Base-by-base conservation (phyloP, 2,329 filamentous ascomycete species). In the Onygena corvina region DNA sequence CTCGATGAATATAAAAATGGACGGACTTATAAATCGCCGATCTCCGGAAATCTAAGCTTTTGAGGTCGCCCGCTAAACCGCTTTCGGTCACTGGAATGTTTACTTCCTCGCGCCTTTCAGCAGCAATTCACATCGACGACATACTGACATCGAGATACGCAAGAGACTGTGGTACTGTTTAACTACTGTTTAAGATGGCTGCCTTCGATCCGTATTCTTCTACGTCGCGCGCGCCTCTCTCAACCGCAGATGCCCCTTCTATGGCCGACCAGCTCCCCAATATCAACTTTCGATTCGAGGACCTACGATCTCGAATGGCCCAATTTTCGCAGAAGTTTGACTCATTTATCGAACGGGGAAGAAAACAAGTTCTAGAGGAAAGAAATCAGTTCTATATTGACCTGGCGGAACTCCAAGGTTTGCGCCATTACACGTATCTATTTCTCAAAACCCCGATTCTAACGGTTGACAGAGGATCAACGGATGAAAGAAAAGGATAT, bases 241-340 rank as follows among this genome's bases (percentile, higher is more conserved):
- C 72, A 40, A 65, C 65, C 11, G 71, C 75, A 45, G 72, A 74
- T 57, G 74, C 70, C 47, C 73, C 74, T 8, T 79, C 76, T 34
- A 79, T 80, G 76, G 77, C 76, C 27, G 77, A 81, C 61, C 74
- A 74, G 42, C 79, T 98, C 6, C 92, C 92, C 30, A 86, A 77
- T 64, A 85, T 94, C 66, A 88, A 94, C 67, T 96, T 98, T 66
- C 88, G 88, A 51, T 96, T 96, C 66, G 89, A 96, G 59, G 87
- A 95, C 58, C 70, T 98, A 62, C 89, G 90, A 68, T 87, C 90
- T 61, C 85, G 88, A 68, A 96, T 98, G 92, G 77, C 83, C 48
- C 86, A 85, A 55, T 98, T 98, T 65, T 95, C 85, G 0, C 76
- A 80, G 6, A 84, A 80, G 58, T 98, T 98, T 59, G 92, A 98